These are phyloP conservation scores for Hansenula sp. DNA, from an alignment of 1,139 yeast species.

Conservation along the genomic window DNA sequence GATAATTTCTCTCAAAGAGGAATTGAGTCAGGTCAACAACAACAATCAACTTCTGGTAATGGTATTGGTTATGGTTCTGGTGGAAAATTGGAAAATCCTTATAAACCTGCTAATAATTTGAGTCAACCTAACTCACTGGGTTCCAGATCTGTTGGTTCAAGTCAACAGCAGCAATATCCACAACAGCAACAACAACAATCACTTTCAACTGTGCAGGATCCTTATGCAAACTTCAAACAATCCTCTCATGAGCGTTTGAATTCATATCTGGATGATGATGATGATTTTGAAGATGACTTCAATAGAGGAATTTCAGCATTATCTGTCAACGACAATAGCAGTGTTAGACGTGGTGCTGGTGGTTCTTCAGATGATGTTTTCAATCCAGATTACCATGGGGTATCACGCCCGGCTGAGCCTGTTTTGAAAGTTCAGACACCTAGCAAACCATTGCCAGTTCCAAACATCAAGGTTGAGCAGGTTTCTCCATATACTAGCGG, in stretches of 20 bases:
- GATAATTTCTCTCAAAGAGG: slow-evolving; percentile 3
- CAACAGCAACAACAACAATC: slow-evolving; percentile 2
- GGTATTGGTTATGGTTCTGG: not conserved
- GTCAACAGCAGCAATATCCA: not conserved
- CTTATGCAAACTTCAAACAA: slow-evolving; percentile 7
- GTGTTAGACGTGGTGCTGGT: not conserved
- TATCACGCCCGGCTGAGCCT: slow-evolving; percentile 9
- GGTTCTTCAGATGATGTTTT: slow-evolving; percentile 15
- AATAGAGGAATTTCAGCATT: slow-evolving; percentile 20
- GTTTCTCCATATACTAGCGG: slow-evolving; percentile 21
- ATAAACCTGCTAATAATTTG: not conserved
- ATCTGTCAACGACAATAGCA: slow-evolving; percentile 8
- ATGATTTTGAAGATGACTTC: slow-evolving; percentile 24
- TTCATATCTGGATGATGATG: slow-evolving; percentile 8
- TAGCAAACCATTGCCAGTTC: slow-evolving; percentile 15
- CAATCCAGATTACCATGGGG: slow-evolving; percentile 18
- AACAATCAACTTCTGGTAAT: slow-evolving; percentile 11
- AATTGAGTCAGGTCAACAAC: not conserved
- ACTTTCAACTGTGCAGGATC: not conserved
- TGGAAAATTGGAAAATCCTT: slow-evolving; percentile 11
- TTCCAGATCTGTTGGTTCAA: not conserved
- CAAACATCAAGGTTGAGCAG: slow-evolving; percentile 13
- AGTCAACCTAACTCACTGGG: not conserved
- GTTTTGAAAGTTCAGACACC: slow-evolving; percentile 9
- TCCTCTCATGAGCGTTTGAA: slow-evolving; percentile 9